Conservation (phyloP, 2,329 filamentous ascomycete genomes). For the Scedosporium minutisporum region DNA sequence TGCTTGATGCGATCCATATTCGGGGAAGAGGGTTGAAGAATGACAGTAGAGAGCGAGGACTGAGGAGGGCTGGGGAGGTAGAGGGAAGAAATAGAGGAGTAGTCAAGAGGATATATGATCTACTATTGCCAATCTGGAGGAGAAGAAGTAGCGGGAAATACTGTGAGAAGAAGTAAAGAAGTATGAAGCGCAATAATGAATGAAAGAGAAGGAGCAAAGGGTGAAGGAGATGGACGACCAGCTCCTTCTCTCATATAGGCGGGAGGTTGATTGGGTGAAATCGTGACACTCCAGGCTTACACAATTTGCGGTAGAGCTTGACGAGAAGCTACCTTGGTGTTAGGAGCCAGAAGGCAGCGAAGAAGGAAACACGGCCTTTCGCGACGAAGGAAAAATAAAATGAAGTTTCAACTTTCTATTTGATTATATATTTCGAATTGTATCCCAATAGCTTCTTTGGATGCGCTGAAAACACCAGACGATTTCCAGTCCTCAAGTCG, state of each 20-base stretch:
- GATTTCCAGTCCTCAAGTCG: constrained; percentile 2
- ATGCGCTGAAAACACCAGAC: background rate
- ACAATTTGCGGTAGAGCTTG: background rate
- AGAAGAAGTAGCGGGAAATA: background rate
- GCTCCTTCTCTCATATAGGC: constrained; percentile 1
- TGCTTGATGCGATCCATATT: constrained; percentile 1
- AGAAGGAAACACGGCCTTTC: background rate
- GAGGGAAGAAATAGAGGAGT: background rate
- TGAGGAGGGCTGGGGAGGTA: background rate
- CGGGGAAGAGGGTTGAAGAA: background rate
- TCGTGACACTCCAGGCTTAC: background rate
- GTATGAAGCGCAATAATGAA: background rate
- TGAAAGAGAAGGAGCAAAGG: background rate
- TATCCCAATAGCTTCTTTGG: background rate
- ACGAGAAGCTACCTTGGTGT: background rate
- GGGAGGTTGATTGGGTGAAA: background rate
- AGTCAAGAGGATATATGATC: background rate
- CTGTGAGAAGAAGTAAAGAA: background rate
- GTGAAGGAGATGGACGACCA: background rate
- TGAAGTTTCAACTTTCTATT: too few relatives aligned
- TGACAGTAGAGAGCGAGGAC: too few relatives aligned
- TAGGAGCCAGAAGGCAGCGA: background rate
- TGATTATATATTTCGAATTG: background rate
- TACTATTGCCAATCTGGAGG: background rate
- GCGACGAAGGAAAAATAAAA: too few relatives aligned